Evolutionary conservation across 768 basidiomycete genomes (phyloP).

Genomic region (Paxillus involutus): DNA sequence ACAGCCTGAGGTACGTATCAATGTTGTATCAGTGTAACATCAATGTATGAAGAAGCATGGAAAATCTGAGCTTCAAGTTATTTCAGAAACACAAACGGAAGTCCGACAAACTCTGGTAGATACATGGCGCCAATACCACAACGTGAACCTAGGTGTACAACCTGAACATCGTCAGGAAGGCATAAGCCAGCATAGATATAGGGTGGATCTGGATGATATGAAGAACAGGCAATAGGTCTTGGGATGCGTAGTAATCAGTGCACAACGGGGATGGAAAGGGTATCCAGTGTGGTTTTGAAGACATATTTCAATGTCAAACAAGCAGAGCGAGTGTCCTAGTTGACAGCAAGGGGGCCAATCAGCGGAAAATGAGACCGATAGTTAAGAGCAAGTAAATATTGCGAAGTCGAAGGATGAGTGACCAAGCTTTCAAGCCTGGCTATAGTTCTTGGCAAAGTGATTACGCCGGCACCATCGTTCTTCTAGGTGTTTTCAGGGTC

Average conservation of each 20-base stretch:
- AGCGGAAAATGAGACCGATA: slow-evolving; percentile 6
- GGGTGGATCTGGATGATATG: slow-evolving; percentile 8
- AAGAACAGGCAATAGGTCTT: slow-evolving; percentile 7
- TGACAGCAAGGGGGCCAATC: slow-evolving; percentile 10
- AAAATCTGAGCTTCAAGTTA: not conserved
- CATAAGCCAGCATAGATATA: slow-evolving; percentile 16
- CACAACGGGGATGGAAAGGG: not conserved
- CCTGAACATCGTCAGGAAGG: slow-evolving; percentile 6
- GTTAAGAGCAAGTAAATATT: slow-evolving; percentile 10
- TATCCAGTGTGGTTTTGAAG: slow-evolving; percentile 5
- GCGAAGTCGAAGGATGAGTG: slow-evolving; percentile 1
- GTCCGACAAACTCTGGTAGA: slow-evolving; percentile 1
- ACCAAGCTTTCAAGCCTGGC: not conserved
- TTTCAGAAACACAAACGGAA: not conserved
- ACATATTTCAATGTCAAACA: not conserved
- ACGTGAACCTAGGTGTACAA: slow-evolving; percentile 23
- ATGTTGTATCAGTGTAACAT: no score
- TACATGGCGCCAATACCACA: slow-evolving; percentile 11
- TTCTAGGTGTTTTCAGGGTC: slow-evolving; percentile 15
- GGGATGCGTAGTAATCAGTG: slow-evolving; percentile 4
- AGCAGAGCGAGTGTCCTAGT: slow-evolving; percentile 5
- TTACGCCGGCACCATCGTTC: slow-evolving; percentile 18
- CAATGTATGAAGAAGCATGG: slow-evolving; percentile 23
- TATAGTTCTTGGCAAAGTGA: not conserved
- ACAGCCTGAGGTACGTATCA: no score